These are phyloP conservation scores for Veloboletus limbatus DNA, from an alignment of 1,284 basidiomycete genomes.

Conservation along the genomic window DNA sequence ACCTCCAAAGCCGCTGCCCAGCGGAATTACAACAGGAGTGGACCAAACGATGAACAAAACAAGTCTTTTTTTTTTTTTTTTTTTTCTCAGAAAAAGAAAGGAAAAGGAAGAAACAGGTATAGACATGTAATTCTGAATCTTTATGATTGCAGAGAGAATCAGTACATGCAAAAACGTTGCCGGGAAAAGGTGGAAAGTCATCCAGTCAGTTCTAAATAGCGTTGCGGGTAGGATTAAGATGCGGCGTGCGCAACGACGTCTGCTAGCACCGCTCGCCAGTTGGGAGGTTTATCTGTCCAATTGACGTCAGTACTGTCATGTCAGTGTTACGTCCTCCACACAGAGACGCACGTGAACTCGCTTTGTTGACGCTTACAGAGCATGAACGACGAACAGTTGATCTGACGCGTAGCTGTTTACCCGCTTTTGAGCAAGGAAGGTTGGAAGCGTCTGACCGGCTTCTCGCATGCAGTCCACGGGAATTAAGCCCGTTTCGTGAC, in stretches of 20 bases:
- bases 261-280: neutral
- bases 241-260: neutral
- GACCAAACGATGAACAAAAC: neutral
- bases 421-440: slow-evolving; percentile 49
- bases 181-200: neutral
- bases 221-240: neutral
- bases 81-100: neutral
- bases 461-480: slow-evolving; percentile 61
- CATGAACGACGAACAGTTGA: neutral
- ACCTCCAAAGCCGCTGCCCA: neutral
- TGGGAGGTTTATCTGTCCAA: neutral
- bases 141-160: slow-evolving; percentile 5
- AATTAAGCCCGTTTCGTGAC: slow-evolving; percentile 40
- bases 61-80: too few relatives aligned
- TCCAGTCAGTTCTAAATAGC: slow-evolving; percentile 4
- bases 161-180: neutral
- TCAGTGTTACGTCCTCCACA: slow-evolving; percentile 3
- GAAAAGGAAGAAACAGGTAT: slow-evolving; percentile 11
- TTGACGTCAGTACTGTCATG: neutral
- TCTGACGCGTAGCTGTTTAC: slow-evolving; percentile 38
- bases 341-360: slow-evolving; percentile 6
- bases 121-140: slow-evolving; percentile 6
- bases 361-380: neutral
- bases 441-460: slow-evolving; percentile 44
- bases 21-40: neutral